These are phyloP conservation scores for Trebouxia sp. DNA, from an alignment of 139 green algal genomes.

Conservation along the genomic window DNA sequence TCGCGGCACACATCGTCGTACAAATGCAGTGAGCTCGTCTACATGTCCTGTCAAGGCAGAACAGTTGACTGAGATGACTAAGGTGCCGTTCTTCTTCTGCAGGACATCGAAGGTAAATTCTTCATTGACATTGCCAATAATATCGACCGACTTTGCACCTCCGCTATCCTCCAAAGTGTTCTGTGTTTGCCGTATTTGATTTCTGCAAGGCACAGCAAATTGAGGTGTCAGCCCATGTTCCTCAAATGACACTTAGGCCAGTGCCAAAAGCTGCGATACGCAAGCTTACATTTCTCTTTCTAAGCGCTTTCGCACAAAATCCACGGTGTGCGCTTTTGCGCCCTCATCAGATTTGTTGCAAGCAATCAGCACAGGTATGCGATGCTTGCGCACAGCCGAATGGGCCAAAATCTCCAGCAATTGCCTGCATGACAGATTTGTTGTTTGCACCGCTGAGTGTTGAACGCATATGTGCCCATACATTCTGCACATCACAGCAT, in stretches of 20 bases:
- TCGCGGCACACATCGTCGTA: not conserved
- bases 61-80: not conserved
- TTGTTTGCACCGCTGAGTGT: not conserved
- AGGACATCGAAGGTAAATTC: constrained; percentile 28
- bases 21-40: not conserved
- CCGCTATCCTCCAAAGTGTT: constrained; percentile 13
- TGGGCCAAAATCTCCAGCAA: constrained; percentile 59
- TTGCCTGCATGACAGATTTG: constrained; percentile 4
- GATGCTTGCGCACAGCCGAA: constrained; percentile 45
- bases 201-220: not conserved
- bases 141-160: not conserved
- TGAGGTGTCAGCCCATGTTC: no score
- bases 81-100: not conserved
- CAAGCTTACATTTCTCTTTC: constrained; percentile 78
- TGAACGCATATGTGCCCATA: not conserved
- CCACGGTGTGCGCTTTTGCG: constrained; percentile 78
- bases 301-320: constrained; percentile 87
- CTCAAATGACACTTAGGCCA: no score
- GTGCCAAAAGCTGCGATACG: no score
- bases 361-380: constrained; percentile 83
- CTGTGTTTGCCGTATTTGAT: constrained; percentile 6
- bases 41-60: constrained; percentile 29
- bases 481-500: no score
- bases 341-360: constrained; percentile 94
- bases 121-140: not conserved